Base-by-base conservation (phyloP, 2,329 filamentous ascomycete species). In the Aspergillus proliferans region DNA sequence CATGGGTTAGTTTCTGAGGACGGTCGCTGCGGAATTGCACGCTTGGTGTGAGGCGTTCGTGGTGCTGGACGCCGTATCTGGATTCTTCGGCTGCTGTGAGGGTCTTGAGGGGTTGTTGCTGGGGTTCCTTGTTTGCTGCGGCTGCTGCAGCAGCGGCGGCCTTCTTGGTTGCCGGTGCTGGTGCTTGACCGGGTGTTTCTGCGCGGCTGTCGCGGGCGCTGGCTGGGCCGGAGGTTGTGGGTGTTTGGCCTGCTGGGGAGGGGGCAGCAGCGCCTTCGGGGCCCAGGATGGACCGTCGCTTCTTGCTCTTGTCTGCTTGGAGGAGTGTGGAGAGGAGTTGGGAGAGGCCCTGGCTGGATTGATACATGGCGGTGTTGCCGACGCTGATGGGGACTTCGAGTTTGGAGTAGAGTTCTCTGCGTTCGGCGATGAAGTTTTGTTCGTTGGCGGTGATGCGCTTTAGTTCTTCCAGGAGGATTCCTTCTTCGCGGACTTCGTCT, bases 401-500 rank as follows among this genome's bases (percentile, higher is more conserved):
- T 46, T 92, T 82, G 54, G 83, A 82, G 71, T 92, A 95, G 41
- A 95, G 81, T 66, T 95, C 91, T 58, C 85, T 83, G 47, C 93
- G 86, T 65, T 96, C 90, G 57, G 88, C 85, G 64, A 94, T 88
- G 63, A 97, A 86, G 49, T 83, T 84, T 58, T 93, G 87, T 55
- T 91, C 88, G 52, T 90, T 84, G 54, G 87, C 85, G 62, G 95
- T 82, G 57, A 98, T 97, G 51, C 93, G 86, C 63, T 94, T 90
- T 48, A 98, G 82, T 65, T 98, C 93, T 50, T 92, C 80, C 15
- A 98, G 79, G 2, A 98, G 74, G 30, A 88, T 86, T 59, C 94
- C 87, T 71, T 98, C 93, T 67, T 98, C 93, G 53, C 88, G 84
- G 22, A 92, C 87, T 70, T 98, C 92, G 54, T 95, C 89, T 54